Percentiles rank a stretch among this genome's conserved stretches.
Conservation (phyloP, 2,329 filamentous ascomycete species). For the Claviceps arundinis region DNA sequence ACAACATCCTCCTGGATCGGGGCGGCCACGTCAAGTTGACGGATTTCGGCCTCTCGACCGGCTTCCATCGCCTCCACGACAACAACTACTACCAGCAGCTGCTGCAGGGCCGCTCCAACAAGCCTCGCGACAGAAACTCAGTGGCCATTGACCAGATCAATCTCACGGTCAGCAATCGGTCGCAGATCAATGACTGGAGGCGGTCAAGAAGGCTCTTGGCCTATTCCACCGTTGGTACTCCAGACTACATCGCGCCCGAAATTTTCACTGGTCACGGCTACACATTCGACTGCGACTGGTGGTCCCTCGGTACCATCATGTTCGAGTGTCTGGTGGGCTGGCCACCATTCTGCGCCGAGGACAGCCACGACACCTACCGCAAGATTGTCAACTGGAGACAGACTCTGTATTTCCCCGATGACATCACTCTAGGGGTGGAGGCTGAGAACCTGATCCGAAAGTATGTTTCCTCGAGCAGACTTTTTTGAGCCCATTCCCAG, state of each 20-base stretch:
- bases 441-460: slow-evolving; percentile 86
- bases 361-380: slow-evolving; percentile 92
- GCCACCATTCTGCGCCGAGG: slow-evolving; percentile 97
- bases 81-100: slow-evolving; percentile 98
- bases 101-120: slow-evolving; percentile 64
- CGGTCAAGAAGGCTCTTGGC: slow-evolving; percentile 91
- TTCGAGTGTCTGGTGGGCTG: slow-evolving; percentile 97
- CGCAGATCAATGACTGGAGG: slow-evolving; percentile 97
- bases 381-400: slow-evolving; percentile 99
- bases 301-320: slow-evolving; percentile 98
- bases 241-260: slow-evolving; percentile 96
- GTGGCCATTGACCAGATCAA: slow-evolving; percentile 97
- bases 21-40: slow-evolving; percentile 97
- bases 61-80: slow-evolving; percentile 95
- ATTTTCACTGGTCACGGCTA: slow-evolving; percentile 97
- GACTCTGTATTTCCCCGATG: slow-evolving; percentile 90
- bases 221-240: slow-evolving; percentile 95
- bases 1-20: slow-evolving; percentile 92
- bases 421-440: slow-evolving; percentile 76
- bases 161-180: slow-evolving; percentile 90
- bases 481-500: neutral
- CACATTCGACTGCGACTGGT: slow-evolving; percentile 97
- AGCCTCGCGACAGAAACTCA: slow-evolving; percentile 72
- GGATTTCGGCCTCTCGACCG: slow-evolving; percentile 93
- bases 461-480: slow-evolving; percentile 33